Evolutionary conservation across 2,329 filamentous ascomycete species (phyloP).

Genomic region (Epichloe sp.): DNA sequence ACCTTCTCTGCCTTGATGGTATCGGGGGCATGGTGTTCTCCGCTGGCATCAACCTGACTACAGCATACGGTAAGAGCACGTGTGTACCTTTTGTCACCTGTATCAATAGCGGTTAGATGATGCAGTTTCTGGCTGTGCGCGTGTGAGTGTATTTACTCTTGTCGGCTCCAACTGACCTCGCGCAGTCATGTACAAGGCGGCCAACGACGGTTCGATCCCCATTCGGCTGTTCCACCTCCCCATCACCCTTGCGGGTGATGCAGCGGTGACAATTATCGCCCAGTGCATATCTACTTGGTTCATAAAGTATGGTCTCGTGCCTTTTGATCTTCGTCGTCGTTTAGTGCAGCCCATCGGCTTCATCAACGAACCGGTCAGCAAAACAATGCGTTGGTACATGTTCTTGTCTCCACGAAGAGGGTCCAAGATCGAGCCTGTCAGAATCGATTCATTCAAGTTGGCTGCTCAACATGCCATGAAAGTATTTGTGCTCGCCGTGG

Average conservation of each 20-base stretch:
- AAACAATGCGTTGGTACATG: conserved; percentile 29
- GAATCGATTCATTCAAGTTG: background rate
- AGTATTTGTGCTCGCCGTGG: conserved; percentile 17
- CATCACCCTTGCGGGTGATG: conserved; percentile 8
- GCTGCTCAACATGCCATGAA: conserved; percentile 18
- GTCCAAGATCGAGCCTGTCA: background rate
- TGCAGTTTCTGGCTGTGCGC: too few relatives aligned
- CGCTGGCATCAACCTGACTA: background rate
- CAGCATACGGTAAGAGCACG: background rate
- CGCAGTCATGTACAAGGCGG: background rate
- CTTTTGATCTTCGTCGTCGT: conserved; percentile 30
- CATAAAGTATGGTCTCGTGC: conserved; percentile 33
- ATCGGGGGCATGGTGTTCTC: background rate
- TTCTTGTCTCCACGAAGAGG: conserved; percentile 17
- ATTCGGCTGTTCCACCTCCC: background rate
- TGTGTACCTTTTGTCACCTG: background rate
- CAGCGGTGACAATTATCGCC: conserved; percentile 36
- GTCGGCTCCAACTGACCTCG: background rate
- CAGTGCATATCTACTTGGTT: conserved; percentile 40
- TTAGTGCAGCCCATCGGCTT: conserved; percentile 35
- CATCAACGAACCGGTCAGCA: conserved; percentile 20
- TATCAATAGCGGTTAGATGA: too few relatives aligned
- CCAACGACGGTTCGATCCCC: background rate
- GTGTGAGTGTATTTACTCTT: too few relatives aligned
- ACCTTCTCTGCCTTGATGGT: background rate